Conservation (phyloP, 1,284 basidiomycete species). For the Hymenochaete sp. region DNA sequence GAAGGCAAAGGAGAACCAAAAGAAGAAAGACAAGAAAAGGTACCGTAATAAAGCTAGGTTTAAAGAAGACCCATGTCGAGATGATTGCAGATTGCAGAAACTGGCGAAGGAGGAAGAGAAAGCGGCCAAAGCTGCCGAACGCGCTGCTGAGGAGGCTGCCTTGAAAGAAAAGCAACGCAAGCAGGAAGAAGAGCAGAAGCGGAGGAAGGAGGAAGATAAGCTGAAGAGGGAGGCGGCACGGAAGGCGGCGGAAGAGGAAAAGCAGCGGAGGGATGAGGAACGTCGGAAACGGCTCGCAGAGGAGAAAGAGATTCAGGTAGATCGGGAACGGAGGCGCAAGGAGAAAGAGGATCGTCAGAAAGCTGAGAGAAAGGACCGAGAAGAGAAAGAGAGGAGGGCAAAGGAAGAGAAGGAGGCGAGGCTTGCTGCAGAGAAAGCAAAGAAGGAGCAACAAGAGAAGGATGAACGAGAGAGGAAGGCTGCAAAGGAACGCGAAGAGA, state of each 20-base stretch:
- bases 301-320: slow-evolving; percentile 54
- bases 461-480: slow-evolving; percentile 56
- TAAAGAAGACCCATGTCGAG: slow-evolving; percentile 9
- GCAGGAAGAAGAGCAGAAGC: slow-evolving; percentile 53
- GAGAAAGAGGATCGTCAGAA: slow-evolving; percentile 59
- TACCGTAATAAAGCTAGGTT: slow-evolving; percentile 29
- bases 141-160: slow-evolving; percentile 73
- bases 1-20: slow-evolving; percentile 84
- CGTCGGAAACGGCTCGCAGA: slow-evolving; percentile 63
- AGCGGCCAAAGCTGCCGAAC: slow-evolving; percentile 70
- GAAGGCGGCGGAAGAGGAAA: slow-evolving; percentile 74
- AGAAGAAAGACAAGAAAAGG: slow-evolving; percentile 98
- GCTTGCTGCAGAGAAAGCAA: slow-evolving; percentile 34
- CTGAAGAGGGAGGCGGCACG: slow-evolving; percentile 65
- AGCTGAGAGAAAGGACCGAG: slow-evolving; percentile 56
- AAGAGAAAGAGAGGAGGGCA: slow-evolving; percentile 50
- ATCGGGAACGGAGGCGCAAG: slow-evolving; percentile 53
- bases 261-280: slow-evolving; percentile 69
- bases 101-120: slow-evolving; percentile 86
- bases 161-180: slow-evolving; percentile 57
- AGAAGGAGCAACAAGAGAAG: slow-evolving; percentile 46
- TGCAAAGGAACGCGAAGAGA: slow-evolving; percentile 44
- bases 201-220: slow-evolving; percentile 66
- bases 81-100: slow-evolving; percentile 67
- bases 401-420: slow-evolving; percentile 51